A percentile compares a stretch with the other conserved stretches of the same genome.
Evolutionary conservation across 106 monocot genomes (phyloP).

Genomic region (Dendrobium catenatum): DNA sequence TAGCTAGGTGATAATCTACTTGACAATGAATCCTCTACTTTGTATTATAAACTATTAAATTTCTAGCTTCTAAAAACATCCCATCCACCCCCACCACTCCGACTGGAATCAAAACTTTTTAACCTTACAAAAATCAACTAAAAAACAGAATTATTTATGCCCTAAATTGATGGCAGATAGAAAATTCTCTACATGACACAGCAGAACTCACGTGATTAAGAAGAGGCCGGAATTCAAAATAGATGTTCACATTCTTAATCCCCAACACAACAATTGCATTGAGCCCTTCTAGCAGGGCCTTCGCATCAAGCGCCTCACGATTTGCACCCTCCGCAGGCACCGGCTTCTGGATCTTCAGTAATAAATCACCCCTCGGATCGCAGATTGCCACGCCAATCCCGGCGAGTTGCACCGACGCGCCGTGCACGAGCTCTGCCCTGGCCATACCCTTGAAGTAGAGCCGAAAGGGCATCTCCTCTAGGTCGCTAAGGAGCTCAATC

Average conservation of each 20-base stretch:
- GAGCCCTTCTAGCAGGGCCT: constrained; percentile 66
- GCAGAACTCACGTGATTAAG: constrained; percentile 56
- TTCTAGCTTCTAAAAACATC: neutral
- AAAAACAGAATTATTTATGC: neutral
- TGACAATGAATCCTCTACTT: neutral
- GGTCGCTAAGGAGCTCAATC: constrained; percentile 14
- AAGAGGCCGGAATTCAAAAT: constrained; percentile 38
- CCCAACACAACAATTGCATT: constrained; percentile 42
- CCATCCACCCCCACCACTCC: too few relatives aligned
- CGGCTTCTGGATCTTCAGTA: constrained; percentile 73
- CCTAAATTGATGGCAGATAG: neutral
- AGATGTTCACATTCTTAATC: constrained; percentile 43
- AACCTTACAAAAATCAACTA: neutral
- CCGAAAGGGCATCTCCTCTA: constrained; percentile 29
- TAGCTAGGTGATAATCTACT: neutral
- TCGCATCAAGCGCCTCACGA: constrained; percentile 40
- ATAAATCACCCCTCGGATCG: constrained; percentile 34
- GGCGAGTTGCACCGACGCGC: constrained; percentile 11
- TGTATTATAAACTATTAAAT: neutral
- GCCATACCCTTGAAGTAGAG: constrained; percentile 57
- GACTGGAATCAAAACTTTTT: neutral
- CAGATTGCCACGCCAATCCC: constrained; percentile 61
- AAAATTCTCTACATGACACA: neutral
- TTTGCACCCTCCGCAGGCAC: constrained; percentile 1
- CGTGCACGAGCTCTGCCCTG: constrained; percentile 15